Conservation (phyloP, 192 early-diverging fungal species). For the Coemansia sp. region DNA sequence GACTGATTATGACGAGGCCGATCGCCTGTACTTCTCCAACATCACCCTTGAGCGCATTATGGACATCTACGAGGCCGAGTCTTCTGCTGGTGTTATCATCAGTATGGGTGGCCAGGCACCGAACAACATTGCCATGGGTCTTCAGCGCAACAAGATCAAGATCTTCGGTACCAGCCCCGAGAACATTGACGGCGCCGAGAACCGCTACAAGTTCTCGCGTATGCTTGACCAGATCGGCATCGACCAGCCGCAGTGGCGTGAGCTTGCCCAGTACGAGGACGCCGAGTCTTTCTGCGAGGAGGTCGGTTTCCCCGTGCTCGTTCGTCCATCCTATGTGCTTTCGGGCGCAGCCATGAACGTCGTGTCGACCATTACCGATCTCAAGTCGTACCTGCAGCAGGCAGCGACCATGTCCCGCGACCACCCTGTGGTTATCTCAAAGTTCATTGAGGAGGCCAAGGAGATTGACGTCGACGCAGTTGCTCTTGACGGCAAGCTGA, state of each 20-base stretch:
- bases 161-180: constrained; percentile 95
- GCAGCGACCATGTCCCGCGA: constrained; percentile 92
- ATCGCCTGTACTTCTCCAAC: constrained; percentile 96
- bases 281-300: constrained; percentile 83
- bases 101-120: constrained; percentile 97
- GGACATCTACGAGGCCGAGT: constrained; percentile 95
- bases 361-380: constrained; percentile 79
- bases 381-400: constrained; percentile 81
- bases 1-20: constrained; percentile 98
- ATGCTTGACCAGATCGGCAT: constrained; percentile 95
- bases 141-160: constrained; percentile 89
- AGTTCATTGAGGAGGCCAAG: constrained; percentile 98
- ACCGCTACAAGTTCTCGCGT: constrained; percentile 97
- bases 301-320: constrained; percentile 94
- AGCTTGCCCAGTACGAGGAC: constrained; percentile 85
- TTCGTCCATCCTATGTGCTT: constrained; percentile 96
- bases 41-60: constrained; percentile 90
- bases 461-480: constrained; percentile 99
- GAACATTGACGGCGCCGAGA: constrained; percentile 97
- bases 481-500: constrained; percentile 85
- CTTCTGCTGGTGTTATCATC: constrained; percentile 83
- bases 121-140: constrained; percentile 93
- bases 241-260: constrained; percentile 97
- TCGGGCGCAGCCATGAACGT: constrained; percentile 99
- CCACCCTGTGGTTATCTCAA: constrained; percentile 95